A percentile compares a stretch with the other conserved stretches of the same genome.
phyloP scores from a whole-genome alignment of 768 basidiomycete species.

The Chiua virens region DNA sequence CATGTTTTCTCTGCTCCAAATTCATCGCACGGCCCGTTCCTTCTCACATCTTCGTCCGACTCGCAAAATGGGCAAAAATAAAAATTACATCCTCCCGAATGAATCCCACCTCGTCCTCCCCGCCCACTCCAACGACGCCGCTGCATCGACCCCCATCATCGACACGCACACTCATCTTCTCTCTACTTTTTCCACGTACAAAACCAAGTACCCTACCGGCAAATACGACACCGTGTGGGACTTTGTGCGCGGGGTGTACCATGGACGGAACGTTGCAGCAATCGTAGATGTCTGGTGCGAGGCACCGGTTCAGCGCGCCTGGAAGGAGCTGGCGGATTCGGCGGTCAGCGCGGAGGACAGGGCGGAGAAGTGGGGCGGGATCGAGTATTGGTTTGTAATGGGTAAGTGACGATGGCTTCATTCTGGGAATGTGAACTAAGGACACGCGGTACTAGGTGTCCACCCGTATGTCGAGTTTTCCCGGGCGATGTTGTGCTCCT shows the following conservation, averaged over 20 bases:
- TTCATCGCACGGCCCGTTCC: too few relatives aligned
- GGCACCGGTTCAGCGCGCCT: constrained; percentile 58
- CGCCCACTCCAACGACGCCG: constrained; percentile 10
- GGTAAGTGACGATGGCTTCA: constrained; percentile 40
- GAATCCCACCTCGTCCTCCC: constrained; percentile 39
- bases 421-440: too few relatives aligned
- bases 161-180: constrained; percentile 89
- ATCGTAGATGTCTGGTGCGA: constrained; percentile 92
- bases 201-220: constrained; percentile 57
- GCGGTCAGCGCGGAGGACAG: constrained; percentile 53
- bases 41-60: neutral
- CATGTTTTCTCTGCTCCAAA: too few relatives aligned
- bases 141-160: constrained; percentile 45
- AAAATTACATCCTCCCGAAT: constrained; percentile 24
- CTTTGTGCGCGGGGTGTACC: constrained; percentile 65
- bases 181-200: constrained; percentile 67
- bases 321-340: constrained; percentile 75
- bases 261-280: constrained; percentile 54
- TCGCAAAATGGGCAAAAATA: constrained; percentile 42
- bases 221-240: constrained; percentile 58
- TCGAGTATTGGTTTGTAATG: constrained; percentile 84
- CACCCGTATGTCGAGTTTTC: constrained; percentile 55
- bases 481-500: neutral
- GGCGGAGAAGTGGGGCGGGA: constrained; percentile 56
- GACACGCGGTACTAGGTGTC: constrained; percentile 41